Conservation (phyloP, 495 filamentous ascomycete genomes). For the Diplogelasinospora grovesii region DNA sequence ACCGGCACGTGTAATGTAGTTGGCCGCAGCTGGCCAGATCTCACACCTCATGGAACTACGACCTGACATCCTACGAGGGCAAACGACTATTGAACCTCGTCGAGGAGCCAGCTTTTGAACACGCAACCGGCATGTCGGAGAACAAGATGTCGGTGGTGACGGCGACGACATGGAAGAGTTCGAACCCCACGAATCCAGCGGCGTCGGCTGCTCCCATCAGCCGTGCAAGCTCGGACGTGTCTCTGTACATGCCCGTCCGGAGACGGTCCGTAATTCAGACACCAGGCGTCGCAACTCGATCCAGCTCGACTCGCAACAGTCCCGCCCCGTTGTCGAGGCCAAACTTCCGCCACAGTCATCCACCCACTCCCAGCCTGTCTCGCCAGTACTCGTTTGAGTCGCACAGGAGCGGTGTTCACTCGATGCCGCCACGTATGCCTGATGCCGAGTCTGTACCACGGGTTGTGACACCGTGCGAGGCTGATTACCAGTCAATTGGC, state of each 20-base stretch:
- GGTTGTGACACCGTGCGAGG: slow-evolving; percentile 38
- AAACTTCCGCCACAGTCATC: slow-evolving; percentile 29
- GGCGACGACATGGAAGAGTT: slow-evolving; percentile 30
- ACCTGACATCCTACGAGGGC: slow-evolving; percentile 36
- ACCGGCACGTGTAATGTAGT: slow-evolving; percentile 11
- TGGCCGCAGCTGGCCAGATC: slow-evolving; percentile 19
- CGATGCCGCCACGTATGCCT: slow-evolving; percentile 22
- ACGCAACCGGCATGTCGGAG: slow-evolving; percentile 27
- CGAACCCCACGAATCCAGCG: slow-evolving; percentile 26
- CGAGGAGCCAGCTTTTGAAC: slow-evolving; percentile 29
- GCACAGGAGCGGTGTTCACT: slow-evolving; percentile 20
- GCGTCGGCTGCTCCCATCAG: slow-evolving; percentile 24
- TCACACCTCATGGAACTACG: slow-evolving; percentile 36
- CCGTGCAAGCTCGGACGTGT: slow-evolving; percentile 36
- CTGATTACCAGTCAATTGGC: slow-evolving; percentile 48
- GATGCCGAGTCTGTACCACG: slow-evolving; percentile 27
- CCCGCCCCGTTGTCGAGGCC: slow-evolving; percentile 12
- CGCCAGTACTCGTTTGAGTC: slow-evolving; percentile 32
- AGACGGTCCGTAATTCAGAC: slow-evolving; percentile 40
- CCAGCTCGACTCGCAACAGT: slow-evolving; percentile 12
- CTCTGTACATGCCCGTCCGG: slow-evolving; percentile 42
- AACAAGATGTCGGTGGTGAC: slow-evolving; percentile 27
- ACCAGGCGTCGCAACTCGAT: slow-evolving; percentile 42
- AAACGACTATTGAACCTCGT: slow-evolving; percentile 34
- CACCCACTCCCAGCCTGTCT: slow-evolving; percentile 29